Percentiles rank a stretch among this genome's conserved stretches.
Conservation (phyloP, 108 stramenopile genomes). For the Chaetoceros tenuissimus region DNA sequence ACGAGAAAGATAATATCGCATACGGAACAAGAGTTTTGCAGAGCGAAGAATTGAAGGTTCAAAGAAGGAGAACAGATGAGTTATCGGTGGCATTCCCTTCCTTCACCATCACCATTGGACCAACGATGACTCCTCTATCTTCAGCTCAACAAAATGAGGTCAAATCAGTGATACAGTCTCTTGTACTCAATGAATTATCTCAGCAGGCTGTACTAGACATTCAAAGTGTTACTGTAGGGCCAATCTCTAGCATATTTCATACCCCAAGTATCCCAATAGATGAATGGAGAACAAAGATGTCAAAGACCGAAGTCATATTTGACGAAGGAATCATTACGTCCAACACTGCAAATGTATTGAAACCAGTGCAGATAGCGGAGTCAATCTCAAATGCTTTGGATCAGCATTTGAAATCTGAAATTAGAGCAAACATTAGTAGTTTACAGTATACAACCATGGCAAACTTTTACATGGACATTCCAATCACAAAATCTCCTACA, state of each 20-base stretch:
- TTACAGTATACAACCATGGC: background rate
- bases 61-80: no score
- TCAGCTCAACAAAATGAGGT: background rate
- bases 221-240: background rate
- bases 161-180: background rate
- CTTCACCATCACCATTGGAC: background rate
- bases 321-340: background rate
- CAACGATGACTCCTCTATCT: background rate
- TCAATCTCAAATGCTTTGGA: background rate
- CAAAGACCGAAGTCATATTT: background rate
- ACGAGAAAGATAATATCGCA: no score
- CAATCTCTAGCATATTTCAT: background rate
- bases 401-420: background rate
- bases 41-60: no score
- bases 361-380: background rate
- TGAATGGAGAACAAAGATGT: background rate
- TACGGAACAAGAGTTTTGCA: no score
- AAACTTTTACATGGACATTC: background rate
- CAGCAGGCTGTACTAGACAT: background rate
- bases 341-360: background rate
- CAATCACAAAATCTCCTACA: background rate
- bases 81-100: background rate
- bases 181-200: background rate
- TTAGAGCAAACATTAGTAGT: background rate
- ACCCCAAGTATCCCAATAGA: background rate